phyloP scores from a whole-genome alignment of 2,329 filamentous ascomycete genomes.

The Cladophialophora bantiana region DNA sequence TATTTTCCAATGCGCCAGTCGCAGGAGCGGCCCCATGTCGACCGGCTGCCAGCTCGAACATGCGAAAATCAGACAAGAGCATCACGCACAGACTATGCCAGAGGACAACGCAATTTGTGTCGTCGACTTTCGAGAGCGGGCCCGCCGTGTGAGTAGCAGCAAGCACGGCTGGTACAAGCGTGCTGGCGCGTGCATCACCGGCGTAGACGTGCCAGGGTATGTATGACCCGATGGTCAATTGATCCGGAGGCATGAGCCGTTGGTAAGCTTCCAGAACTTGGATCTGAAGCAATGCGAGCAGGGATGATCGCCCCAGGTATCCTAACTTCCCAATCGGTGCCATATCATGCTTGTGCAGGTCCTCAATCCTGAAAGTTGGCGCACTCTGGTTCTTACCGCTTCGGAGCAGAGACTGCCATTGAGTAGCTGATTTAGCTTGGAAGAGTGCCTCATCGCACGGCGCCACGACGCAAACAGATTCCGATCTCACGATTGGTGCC shows the following conservation, averaged over 20 bases:
- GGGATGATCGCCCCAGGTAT: slow-evolving; percentile 33
- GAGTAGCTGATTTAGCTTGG: slow-evolving; percentile 48
- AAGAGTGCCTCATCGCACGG: slow-evolving; percentile 56
- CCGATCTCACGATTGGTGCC: slow-evolving; percentile 56
- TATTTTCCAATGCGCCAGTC: slow-evolving; percentile 58
- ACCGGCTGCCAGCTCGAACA: slow-evolving; percentile 61
- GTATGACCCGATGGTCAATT: slow-evolving; percentile 49
- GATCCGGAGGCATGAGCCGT: slow-evolving; percentile 48
- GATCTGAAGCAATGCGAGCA: slow-evolving; percentile 51
- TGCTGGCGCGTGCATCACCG: slow-evolving; percentile 55
- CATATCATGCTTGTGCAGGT: slow-evolving; percentile 42
- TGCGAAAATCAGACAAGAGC: slow-evolving; percentile 59
- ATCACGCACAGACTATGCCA: slow-evolving; percentile 63
- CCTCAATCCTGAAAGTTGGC: slow-evolving; percentile 45
- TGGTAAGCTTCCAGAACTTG: slow-evolving; percentile 54
- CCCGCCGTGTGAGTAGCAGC: slow-evolving; percentile 30
- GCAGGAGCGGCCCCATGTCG: slow-evolving; percentile 57
- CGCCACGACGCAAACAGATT: slow-evolving; percentile 55
- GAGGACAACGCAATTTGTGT: slow-evolving; percentile 58
- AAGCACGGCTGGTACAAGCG: slow-evolving; percentile 32
- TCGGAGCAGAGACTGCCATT: slow-evolving; percentile 49
- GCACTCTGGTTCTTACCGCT: slow-evolving; percentile 47
- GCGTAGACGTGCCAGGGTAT: slow-evolving; percentile 56
- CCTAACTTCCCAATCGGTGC: slow-evolving; percentile 49
- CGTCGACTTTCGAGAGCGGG: slow-evolving; percentile 32